Conservation (phyloP, 208 protist species). For the Crithidia bombi region DNA sequence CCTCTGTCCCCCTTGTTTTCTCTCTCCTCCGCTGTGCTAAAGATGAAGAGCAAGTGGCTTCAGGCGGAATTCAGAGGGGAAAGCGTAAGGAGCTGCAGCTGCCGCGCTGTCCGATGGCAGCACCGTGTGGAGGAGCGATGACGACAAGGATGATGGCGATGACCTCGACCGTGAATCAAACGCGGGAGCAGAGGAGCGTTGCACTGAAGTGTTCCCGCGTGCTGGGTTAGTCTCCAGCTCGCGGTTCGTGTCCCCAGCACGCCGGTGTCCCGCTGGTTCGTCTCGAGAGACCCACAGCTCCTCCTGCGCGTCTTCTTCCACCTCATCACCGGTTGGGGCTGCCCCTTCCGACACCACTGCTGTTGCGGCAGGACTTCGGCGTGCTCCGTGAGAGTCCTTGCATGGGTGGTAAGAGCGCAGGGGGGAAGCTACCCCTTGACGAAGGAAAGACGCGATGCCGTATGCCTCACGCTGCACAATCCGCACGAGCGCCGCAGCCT, state of each 20-base stretch:
- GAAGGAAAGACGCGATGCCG: conserved; percentile 7
- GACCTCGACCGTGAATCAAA: neutral
- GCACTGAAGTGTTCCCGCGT: neutral
- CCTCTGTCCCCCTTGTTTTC: no score
- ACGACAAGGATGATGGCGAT: no score
- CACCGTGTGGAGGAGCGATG: no score
- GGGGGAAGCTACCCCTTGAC: no score
- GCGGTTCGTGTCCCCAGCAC: neutral
- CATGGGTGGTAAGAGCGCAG: no score
- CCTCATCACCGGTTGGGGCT: no score
- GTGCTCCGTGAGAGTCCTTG: no score
- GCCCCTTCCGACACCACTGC: no score
- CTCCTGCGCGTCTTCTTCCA: neutral
- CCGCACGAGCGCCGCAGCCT: conserved; percentile 50
- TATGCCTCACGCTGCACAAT: conserved; percentile 36
- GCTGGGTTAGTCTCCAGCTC: neutral
- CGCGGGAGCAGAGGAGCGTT: neutral
- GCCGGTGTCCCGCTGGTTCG: neutral
- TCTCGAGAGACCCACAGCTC: conserved; percentile 28
- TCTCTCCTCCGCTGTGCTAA: no score
- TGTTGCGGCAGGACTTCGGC: no score
- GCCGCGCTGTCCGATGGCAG: neutral
- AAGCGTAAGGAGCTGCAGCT: neutral
- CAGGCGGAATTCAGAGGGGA: conserved; percentile 10
- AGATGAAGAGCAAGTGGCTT: conserved; percentile 6